Evolutionary conservation across 2,329 filamentous ascomycete genomes (phyloP).

Genomic region (Talaromyces sp.): DNA sequence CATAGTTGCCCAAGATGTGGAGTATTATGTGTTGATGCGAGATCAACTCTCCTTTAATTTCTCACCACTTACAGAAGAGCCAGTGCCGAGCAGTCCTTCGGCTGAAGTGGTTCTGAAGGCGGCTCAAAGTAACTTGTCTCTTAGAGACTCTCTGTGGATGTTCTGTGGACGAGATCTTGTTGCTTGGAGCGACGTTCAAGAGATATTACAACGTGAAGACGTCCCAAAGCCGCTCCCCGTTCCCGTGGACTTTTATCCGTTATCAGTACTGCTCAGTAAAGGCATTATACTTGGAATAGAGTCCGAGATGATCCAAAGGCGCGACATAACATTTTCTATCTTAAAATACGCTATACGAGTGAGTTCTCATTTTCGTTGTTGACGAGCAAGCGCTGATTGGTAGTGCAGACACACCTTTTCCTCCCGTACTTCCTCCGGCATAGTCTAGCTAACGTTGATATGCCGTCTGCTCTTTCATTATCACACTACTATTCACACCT

Average conservation of each 20-base stretch:
- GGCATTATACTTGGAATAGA: constrained; percentile 88
- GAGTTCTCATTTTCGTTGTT: constrained; percentile 35
- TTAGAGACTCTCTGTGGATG: constrained; percentile 88
- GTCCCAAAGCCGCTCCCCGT: constrained; percentile 70
- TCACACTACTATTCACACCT: constrained; percentile 81
- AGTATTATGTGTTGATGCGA: constrained; percentile 89
- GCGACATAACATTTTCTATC: constrained; percentile 85
- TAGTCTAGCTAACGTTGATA: constrained; percentile 69
- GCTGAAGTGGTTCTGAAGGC: constrained; percentile 42
- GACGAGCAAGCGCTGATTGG: not conserved
- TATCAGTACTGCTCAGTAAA: constrained; percentile 82
- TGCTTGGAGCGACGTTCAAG: constrained; percentile 82
- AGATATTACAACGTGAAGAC: constrained; percentile 71
- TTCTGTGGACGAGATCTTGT: constrained; percentile 85
- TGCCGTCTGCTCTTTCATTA: constrained; percentile 72
- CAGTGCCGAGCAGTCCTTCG: constrained; percentile 46
- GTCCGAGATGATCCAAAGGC: constrained; percentile 84
- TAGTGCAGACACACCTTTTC: constrained; percentile 83
- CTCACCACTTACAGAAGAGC: constrained; percentile 43
- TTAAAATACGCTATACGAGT: constrained; percentile 84
- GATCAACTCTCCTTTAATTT: constrained; percentile 62
- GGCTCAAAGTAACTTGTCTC: constrained; percentile 47
- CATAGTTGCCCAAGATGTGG: constrained; percentile 89
- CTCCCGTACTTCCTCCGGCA: constrained; percentile 80
- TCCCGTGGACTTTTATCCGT: constrained; percentile 88